Base-by-base conservation (phyloP, 306 rosid species). In the Quercus dentata region DNA sequence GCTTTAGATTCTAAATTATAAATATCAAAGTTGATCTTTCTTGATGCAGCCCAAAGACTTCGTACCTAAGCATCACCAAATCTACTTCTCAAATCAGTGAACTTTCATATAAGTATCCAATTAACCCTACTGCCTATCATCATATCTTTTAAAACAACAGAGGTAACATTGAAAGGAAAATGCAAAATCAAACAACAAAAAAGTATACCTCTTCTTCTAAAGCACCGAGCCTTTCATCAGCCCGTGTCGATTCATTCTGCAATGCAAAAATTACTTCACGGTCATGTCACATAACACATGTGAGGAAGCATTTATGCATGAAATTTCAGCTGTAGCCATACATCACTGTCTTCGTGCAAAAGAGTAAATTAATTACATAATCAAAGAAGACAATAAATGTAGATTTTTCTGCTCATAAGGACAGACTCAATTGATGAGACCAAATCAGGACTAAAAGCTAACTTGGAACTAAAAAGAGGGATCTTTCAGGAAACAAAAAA, bases 21-120 rank as follows among this genome's bases (percentile, higher is more conserved):
- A 79, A 92, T 81, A 77, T 94, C 97, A 46, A 88, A 94, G 82
- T 94, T 94, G 88, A 80, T 90, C 91, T 68, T 94, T 85, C 97
- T 89, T 63, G 83, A 87, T 64, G 82, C 69, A 62, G 86, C 71
- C 98, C 98, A 94, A 71, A 94, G 97, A 74, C 21, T 84, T 84
- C 81, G 97, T 58, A 94, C 97, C 98, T 94, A 80, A 59, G 79
- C 58, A 89, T 76, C 76, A 55, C 85, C 77, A 85, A 86, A 44
- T 80, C 88, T 73, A 87, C 79, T 82, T 79, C 86, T 87, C 88
- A 83, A 77, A 89, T 86, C 80, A 86, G 86, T 77, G 81, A 83
- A 82, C 79, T 69, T 84, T 78, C 75, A 84, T 55, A 41, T 31
- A 62, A 76, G 74, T 71, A 79, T 38, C 72, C 5, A 46, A 55